phyloP scores from a whole-genome alignment of 2,329 filamentous ascomycete genomes.

The Dryadomyces quercivorus region DNA sequence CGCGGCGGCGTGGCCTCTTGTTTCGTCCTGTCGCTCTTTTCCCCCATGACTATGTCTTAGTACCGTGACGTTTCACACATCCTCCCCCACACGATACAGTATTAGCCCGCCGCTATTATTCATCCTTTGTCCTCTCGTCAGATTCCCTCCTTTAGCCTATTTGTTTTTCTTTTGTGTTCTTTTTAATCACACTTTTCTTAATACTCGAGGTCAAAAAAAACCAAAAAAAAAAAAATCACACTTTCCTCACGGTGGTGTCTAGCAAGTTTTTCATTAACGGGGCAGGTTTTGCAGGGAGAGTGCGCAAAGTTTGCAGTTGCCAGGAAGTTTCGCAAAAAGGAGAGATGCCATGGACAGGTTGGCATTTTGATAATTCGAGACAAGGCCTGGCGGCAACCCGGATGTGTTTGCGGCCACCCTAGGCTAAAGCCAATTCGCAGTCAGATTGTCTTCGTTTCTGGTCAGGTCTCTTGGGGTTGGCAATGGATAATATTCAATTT shows the following conservation, averaged over 20 bases:
- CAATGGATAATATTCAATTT: not conserved
- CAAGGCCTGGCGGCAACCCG: no score
- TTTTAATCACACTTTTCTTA: constrained; percentile 34
- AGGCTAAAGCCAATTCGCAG: no score
- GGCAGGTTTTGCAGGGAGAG: no score
- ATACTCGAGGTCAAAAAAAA: constrained; percentile 23
- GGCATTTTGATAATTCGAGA: not conserved
- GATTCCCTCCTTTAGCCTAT: constrained; percentile 27
- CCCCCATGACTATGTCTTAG: constrained; percentile 38
- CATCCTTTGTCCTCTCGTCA: constrained; percentile 27
- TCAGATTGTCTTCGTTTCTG: not conserved
- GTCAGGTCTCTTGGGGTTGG: not conserved
- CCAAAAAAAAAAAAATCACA: not conserved
- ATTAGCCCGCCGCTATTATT: constrained; percentile 42
- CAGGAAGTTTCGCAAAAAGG: no score
- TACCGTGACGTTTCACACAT: constrained; percentile 39
- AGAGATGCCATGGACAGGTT: not conserved
- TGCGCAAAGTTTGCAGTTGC: no score
- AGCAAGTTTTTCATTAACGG: not conserved
- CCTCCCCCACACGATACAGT: constrained; percentile 27
- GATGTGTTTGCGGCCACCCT: no score
- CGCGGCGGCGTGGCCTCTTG: not conserved
- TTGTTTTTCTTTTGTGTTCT: constrained; percentile 21
- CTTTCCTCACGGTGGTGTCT: not conserved
- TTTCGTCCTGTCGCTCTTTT: constrained; percentile 14